Conservation (phyloP, 2,329 filamentous ascomycete genomes). For the Rhexocercosporidium sp. region DNA sequence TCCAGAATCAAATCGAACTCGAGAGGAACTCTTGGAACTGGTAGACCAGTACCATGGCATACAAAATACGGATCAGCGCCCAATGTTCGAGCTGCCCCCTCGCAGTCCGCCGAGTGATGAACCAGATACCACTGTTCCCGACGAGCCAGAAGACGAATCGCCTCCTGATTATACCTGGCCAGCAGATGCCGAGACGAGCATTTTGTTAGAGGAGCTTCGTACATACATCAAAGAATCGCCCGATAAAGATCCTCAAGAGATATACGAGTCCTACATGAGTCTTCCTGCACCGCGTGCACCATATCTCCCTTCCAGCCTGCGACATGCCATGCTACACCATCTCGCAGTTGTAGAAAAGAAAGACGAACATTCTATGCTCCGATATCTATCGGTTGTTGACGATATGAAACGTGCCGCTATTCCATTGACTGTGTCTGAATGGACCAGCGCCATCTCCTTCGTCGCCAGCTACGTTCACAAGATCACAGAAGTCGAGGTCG, state of each 20-base stretch:
- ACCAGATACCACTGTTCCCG: slow-evolving; percentile 55
- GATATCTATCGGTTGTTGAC: slow-evolving; percentile 82
- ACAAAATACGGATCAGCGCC: slow-evolving; percentile 58
- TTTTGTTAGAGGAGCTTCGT: slow-evolving; percentile 35
- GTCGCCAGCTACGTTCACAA: slow-evolving; percentile 72
- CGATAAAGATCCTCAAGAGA: slow-evolving; percentile 33
- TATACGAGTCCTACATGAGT: slow-evolving; percentile 44
- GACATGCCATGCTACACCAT: slow-evolving; percentile 41
- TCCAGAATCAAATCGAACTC: slow-evolving; percentile 34
- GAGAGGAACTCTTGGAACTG: slow-evolving; percentile 57
- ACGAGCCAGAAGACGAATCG: slow-evolving; percentile 53
- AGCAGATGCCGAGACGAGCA: slow-evolving; percentile 35
- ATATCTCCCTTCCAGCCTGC: slow-evolving; percentile 37
- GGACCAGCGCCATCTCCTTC: slow-evolving; percentile 84
- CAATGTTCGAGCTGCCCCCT: slow-evolving; percentile 55
- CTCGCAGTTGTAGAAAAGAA: slow-evolving; percentile 41
- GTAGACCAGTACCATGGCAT: slow-evolving; percentile 56
- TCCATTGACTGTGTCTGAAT: slow-evolving; percentile 70
- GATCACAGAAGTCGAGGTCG: slow-evolving; percentile 63
- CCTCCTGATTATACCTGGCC: slow-evolving; percentile 39
- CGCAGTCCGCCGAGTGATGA: slow-evolving; percentile 58
- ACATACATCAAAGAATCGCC: slow-evolving; percentile 28
- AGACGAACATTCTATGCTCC: slow-evolving; percentile 66
- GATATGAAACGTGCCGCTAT: slow-evolving; percentile 81
- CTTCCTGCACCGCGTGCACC: slow-evolving; percentile 43